These are phyloP conservation scores for Mortierella sp. DNA, from an alignment of 371 early-diverging fungal species.

Conservation along the genomic window DNA sequence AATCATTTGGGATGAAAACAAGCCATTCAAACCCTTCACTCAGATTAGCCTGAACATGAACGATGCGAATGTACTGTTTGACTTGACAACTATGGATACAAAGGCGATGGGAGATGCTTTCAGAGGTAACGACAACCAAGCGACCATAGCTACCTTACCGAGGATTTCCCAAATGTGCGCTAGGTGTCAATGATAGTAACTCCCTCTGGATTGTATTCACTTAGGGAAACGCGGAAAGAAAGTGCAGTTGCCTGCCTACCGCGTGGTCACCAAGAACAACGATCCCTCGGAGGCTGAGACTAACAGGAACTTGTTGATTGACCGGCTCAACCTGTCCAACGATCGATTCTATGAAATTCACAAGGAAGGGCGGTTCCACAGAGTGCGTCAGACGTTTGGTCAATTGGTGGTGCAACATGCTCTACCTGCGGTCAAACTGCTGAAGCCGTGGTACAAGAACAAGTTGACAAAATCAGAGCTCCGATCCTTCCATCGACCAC, in stretches of 20 bases:
- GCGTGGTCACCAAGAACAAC: constrained; percentile 42
- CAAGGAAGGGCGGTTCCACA: constrained; percentile 75
- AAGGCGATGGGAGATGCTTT: constrained; percentile 40
- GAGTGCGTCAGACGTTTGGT: constrained; percentile 92
- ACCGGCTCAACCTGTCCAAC: constrained; percentile 95
- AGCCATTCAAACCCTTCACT: constrained; percentile 63
- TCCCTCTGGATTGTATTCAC: neutral
- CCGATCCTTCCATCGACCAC: constrained; percentile 95
- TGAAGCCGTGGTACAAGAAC: constrained; percentile 92
- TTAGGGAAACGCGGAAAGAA: constrained; percentile 50
- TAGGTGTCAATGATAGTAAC: neutral
- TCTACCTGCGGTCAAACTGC: constrained; percentile 91
- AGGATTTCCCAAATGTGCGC: too few species aligned
- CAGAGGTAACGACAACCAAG: constrained; percentile 27
- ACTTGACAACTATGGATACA: constrained; percentile 64
- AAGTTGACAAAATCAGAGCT: constrained; percentile 89
- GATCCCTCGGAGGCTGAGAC: constrained; percentile 60
- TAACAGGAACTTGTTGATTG: constrained; percentile 68
- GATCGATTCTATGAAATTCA: constrained; percentile 93
- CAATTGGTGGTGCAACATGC: constrained; percentile 94
- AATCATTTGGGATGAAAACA: constrained; percentile 83
- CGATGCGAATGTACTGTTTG: constrained; percentile 81
- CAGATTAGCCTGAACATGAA: constrained; percentile 79
- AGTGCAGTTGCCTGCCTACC: constrained; percentile 28
- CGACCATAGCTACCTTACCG: too few species aligned